Evolutionary conservation across 352 stramenopile genomes (phyloP), one percentile per base, ranked within the genome.

Genomic region (Phytophthora cactorum): DNA sequence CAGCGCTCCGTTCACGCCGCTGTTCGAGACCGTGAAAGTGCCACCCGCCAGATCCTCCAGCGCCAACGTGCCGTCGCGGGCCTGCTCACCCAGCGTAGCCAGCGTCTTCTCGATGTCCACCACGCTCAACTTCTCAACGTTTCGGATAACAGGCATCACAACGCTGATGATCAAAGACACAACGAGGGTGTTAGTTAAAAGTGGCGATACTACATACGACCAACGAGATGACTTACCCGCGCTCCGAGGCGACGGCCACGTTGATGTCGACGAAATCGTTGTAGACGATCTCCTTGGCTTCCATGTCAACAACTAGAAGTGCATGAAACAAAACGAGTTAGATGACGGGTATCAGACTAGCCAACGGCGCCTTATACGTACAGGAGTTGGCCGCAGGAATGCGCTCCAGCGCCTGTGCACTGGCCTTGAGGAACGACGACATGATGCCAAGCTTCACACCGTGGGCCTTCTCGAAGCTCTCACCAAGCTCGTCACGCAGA

Each of bases 401-500:
- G 64, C 96, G 86, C 63, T 89, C 66, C 41, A 99, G 78, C 9
- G 97, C 95, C 46, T 91, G 80, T 0, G 97, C 96, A 52, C 92
- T 96, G 15, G 98, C 98, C 78, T 98, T 98, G 58, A 99, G 91
- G 84, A 99, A 99, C 34, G 96, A 96, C 36, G 84, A 98, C 96
- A 99, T 99, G 84, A 99, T 99, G 31, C 98, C 98, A 25, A 99
- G 84, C 79, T 99, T 98, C 65, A 99, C 93, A 50, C 97, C 97
- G 83, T 99, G 96, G 43, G 91, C 94, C 72, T 99, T 98, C 74
- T 97, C 85, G 66, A 99, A 99, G 44, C 89, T 88, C 9, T 96
- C 88, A 59, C 96, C 94, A 31, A 97, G 82, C 50, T 96, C 90
- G 25, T 96, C 91, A 53, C 95, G 88, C 39, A 98, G 71, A 67